Evolutionary conservation across 2,329 filamentous ascomycete species (phyloP), one percentile per base, ranked within the genome.

Genomic region (Penicillium sp.): DNA sequence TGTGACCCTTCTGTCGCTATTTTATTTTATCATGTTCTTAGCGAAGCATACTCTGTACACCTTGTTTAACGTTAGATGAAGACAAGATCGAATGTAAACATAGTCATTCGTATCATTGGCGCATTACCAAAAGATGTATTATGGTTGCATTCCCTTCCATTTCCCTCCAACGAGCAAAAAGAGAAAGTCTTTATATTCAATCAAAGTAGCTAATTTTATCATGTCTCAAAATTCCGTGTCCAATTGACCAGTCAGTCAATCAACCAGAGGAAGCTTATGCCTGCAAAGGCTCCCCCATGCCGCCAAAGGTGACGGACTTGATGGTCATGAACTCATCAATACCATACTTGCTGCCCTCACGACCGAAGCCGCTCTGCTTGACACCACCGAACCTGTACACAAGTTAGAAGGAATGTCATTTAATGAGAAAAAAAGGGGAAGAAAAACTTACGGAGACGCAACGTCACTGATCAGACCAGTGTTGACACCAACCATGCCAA

Each of bases 321-420:
- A 87, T 87, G 39, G 82, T 74, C 67, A 86, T 80, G 68, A 90
- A 93, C 74, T 93, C 89, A 13, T 85, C 83, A 56, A 91, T 85
- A 15, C 89, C 89, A 54, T 91, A 88, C 69, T 85, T 82, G 58
- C 86, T 87, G 8, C 89, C 89, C 71, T 94, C 90, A 42, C 88
- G 78, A 2, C 89, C 89, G 63, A 91, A 91, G 1, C 89, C 89
- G 63, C 85, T 89, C 74, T 91, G 80, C 75, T 94, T 94, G 42
- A 94, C 85, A 60, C 89, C 89, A 15, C 89, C 89, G 66, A 94
- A 94, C n/a, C 74, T 76, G 60, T 15, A 38, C 21, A 36, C 9
- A 3, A 13, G 43, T 69, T 59, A 68, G 63, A 26, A 3, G 13
- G 23, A 0, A 10, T 21, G 18, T 21, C 18, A 29, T 12, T 16